A percentile compares a stretch with the other conserved stretches of the same genome.
Conservation (phyloP, 306 rosid species). For the Vachellia pachyceras region DNA sequence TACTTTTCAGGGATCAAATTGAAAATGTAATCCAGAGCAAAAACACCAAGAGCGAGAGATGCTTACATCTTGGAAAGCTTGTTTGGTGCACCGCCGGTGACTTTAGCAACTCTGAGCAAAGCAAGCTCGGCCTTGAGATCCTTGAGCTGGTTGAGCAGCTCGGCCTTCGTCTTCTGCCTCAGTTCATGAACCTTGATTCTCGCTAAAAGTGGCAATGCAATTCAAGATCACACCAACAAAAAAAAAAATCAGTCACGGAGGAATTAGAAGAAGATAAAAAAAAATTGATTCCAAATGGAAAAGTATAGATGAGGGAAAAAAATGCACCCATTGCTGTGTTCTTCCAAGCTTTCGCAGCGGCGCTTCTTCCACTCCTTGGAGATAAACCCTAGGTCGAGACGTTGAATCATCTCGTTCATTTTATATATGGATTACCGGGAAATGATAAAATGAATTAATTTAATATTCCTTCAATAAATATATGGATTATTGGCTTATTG, state of each 20-base stretch:
- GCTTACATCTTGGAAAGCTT: constrained; percentile 93
- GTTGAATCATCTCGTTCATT: no score
- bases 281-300: no score
- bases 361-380: not conserved
- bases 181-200: constrained; percentile 96
- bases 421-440: no score
- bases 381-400: not conserved
- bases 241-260: not conserved
- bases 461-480: no score
- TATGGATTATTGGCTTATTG: no score
- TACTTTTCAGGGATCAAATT: not conserved
- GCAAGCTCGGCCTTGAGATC: constrained; percentile 96
- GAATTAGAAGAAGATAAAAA: not conserved
- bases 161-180: constrained; percentile 80
- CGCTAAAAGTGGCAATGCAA: constrained; percentile 47
- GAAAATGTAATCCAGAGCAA: not conserved
- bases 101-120: constrained; percentile 96
- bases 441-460: no score
- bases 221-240: not conserved
- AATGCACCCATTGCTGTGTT: not conserved
- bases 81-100: constrained; percentile 97
- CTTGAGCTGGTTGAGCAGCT: constrained; percentile 79
- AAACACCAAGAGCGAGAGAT: not conserved
- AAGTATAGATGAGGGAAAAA: no score
- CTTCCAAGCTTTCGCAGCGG: not conserved